A percentile compares a stretch with the other conserved stretches of the same genome.
Evolutionary conservation across 148 eudicot genomes (phyloP).

Genomic region (Cornus kousa): DNA sequence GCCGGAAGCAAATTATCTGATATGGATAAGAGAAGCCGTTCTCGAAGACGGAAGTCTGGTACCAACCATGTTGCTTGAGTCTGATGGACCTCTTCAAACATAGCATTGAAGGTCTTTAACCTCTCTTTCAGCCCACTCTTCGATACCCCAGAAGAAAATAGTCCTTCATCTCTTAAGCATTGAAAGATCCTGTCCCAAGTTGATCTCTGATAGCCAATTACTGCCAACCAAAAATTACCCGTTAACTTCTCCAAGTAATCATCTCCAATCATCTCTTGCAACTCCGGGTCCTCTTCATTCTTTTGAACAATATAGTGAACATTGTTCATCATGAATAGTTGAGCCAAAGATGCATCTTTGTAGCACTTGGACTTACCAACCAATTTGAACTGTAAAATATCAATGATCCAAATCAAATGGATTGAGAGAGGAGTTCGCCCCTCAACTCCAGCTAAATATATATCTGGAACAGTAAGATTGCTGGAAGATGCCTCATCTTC

Average conservation of each 20-base stretch:
- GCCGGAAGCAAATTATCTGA: slow-evolving; percentile 76
- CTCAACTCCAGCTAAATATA: slow-evolving; percentile 57
- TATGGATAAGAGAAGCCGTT: slow-evolving; percentile 71
- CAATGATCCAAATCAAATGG: slow-evolving; percentile 87
- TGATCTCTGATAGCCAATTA: slow-evolving; percentile 56
- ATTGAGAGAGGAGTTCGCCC: slow-evolving; percentile 54
- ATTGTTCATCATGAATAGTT: slow-evolving; percentile 85
- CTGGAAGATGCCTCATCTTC: slow-evolving; percentile 52
- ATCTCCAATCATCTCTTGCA: slow-evolving; percentile 74
- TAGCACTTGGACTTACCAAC: slow-evolving; percentile 65
- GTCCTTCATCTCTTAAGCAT: slow-evolving; percentile 81
- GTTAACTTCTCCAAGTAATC: slow-evolving; percentile 59
- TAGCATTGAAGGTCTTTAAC: slow-evolving; percentile 69
- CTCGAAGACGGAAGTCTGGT: slow-evolving; percentile 69
- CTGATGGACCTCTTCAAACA: slow-evolving; percentile 80
- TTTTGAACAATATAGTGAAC: slow-evolving; percentile 73
- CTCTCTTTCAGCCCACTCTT: slow-evolving; percentile 71
- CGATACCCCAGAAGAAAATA: slow-evolving; percentile 40
- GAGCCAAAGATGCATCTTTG: slow-evolving; percentile 57
- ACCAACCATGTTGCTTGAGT: slow-evolving; percentile 70
- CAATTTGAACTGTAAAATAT: slow-evolving; percentile 56
- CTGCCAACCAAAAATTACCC: slow-evolving; percentile 54
- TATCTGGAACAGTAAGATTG: slow-evolving; percentile 45
- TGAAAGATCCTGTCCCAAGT: slow-evolving; percentile 68
- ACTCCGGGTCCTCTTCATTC: slow-evolving; percentile 55